Percentiles rank a stretch among this genome's conserved stretches.
These are phyloP conservation scores for Xylaria sp. DNA, from an alignment of 2,329 filamentous ascomycete species.

Conservation along the genomic window DNA sequence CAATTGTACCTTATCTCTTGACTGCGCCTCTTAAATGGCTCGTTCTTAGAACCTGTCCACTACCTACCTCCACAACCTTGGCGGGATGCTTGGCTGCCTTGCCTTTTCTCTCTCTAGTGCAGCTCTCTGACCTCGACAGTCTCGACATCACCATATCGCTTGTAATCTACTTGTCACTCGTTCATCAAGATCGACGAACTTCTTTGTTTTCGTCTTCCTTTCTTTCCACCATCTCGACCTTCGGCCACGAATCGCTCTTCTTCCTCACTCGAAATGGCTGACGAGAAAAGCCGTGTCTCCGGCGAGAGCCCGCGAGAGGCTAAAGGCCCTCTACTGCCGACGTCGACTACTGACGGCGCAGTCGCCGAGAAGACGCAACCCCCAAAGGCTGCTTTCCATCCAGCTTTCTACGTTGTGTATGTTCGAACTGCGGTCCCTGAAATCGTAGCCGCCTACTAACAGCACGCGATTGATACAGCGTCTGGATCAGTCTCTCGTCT, in stretches of 20 bases:
- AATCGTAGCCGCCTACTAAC: slow-evolving; percentile 17
- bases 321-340: slow-evolving; percentile 75
- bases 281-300: slow-evolving; percentile 86
- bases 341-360: slow-evolving; percentile 78
- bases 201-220: slow-evolving; percentile 27
- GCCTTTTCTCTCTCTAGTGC: slow-evolving; percentile 14
- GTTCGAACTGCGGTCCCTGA: slow-evolving; percentile 46
- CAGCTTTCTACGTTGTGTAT: slow-evolving; percentile 84
- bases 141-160: slow-evolving; percentile 17
- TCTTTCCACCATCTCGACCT: slow-evolving; percentile 27
- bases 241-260: slow-evolving; percentile 24
- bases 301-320: slow-evolving; percentile 77
- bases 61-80: slow-evolving; percentile 4
- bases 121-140: slow-evolving; percentile 16
- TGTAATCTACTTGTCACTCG: slow-evolving; percentile 33
- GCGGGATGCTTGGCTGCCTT: slow-evolving; percentile 3
- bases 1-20: background rate
- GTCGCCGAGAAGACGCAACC: slow-evolving; percentile 67
- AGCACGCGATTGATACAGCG: slow-evolving; percentile 59
- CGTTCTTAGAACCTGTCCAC: slow-evolving; percentile 1
- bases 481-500: slow-evolving; percentile 93
- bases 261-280: slow-evolving; percentile 61
- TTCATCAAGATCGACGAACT: slow-evolving; percentile 26
- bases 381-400: slow-evolving; percentile 74
- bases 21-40: slow-evolving; percentile 21